These are phyloP conservation scores for Actinomortierella wolfii DNA, from an alignment of 371 early-diverging fungal genomes.

Conservation along the genomic window DNA sequence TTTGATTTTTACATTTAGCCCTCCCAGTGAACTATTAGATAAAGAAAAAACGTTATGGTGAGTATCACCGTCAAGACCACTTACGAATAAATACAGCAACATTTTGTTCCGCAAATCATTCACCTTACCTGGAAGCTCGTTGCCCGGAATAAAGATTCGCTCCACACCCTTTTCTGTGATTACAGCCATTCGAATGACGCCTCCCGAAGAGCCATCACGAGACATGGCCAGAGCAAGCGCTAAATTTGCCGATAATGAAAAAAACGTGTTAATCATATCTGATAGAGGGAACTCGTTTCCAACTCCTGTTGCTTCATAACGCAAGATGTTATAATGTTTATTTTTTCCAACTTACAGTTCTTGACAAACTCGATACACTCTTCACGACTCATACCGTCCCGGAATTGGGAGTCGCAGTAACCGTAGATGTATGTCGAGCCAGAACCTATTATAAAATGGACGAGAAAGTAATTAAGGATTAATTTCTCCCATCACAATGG, in stretches of 20 bases:
- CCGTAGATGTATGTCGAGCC: constrained; percentile 99
- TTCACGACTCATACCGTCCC: constrained; percentile 86
- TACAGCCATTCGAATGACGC: constrained; percentile 96
- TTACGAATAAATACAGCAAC: neutral
- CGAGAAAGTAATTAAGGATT: neutral
- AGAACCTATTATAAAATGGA: constrained; percentile 68
- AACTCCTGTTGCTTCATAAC: too few species aligned
- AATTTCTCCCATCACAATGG: neutral
- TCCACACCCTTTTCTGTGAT: constrained; percentile 94
- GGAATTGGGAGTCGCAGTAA: constrained; percentile 93
- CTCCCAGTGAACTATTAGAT: constrained; percentile 39
- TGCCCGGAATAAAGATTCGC: constrained; percentile 89
- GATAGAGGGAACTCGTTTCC: too few species aligned
- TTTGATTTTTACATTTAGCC: constrained; percentile 17
- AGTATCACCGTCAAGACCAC: neutral
- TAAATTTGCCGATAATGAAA: constrained; percentile 26
- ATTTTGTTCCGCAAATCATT: neutral
- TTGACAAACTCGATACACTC: constrained; percentile 96
- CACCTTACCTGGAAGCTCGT: constrained; percentile 71
- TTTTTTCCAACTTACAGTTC: constrained; percentile 69
- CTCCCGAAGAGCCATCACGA: constrained; percentile 99
- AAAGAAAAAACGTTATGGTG: neutral
- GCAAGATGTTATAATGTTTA: too few species aligned
- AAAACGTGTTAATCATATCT: neutral
- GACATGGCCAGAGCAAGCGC: constrained; percentile 96